Evolutionary conservation across 2,329 filamentous ascomycete genomes (phyloP).

Genomic region (Aspergillus arachidicola): DNA sequence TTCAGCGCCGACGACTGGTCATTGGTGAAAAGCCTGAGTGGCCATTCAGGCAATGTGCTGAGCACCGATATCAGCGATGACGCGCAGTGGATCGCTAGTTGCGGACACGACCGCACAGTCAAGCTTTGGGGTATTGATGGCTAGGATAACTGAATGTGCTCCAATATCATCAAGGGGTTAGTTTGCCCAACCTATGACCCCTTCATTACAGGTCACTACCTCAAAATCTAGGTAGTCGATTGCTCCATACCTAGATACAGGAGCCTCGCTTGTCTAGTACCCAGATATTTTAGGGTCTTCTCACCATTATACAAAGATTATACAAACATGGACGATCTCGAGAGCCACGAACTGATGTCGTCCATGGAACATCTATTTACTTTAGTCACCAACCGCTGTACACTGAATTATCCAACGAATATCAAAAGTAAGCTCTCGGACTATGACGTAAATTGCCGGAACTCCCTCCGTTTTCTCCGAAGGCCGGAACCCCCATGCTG

Average conservation of each 20-base stretch:
- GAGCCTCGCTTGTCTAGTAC: neutral
- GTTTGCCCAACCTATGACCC: neutral
- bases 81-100: conserved; percentile 89
- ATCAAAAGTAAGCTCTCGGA: conserved; percentile 1
- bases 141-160: conserved; percentile 27
- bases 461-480: neutral
- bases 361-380: neutral
- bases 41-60: conserved; percentile 88
- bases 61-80: conserved; percentile 87
- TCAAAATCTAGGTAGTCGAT: neutral
- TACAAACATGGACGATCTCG: neutral
- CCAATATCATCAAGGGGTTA: neutral
- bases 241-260: neutral
- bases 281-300: neutral
- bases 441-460: conserved; percentile 8
- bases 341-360: neutral
- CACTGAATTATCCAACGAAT: neutral
- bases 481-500: neutral
- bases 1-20: conserved; percentile 98
- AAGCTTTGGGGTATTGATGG: conserved; percentile 89
- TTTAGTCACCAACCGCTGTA: neutral
- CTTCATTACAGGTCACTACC: neutral
- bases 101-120: conserved; percentile 90
- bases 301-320: neutral
- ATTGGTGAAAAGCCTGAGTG: conserved; percentile 80